Percentiles rank a stretch among this genome's conserved stretches.
Conservation (phyloP, 768 basidiomycete genomes). For the Lactarius indigo region DNA sequence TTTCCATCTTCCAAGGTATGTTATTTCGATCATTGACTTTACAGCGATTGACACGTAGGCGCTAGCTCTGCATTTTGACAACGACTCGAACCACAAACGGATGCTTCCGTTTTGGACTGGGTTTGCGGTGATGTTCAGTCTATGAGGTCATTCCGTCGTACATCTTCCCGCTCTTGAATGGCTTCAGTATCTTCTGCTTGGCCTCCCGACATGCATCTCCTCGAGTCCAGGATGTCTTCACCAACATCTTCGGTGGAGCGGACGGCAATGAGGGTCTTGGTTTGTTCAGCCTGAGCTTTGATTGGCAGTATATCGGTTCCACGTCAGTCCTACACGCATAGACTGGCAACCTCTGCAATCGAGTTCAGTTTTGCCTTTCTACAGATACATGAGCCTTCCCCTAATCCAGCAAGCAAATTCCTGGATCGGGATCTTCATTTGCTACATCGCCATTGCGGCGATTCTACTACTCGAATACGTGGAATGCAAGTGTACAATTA, state of each 20-base stretch:
- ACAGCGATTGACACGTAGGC: constrained; percentile 30
- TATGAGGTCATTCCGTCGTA: constrained; percentile 54
- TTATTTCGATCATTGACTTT: not conserved
- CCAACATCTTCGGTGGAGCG: constrained; percentile 63
- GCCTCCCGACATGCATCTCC: constrained; percentile 48
- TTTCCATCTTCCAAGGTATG: constrained; percentile 57
- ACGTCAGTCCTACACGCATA: constrained; percentile 18
- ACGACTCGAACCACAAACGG: constrained; percentile 42
- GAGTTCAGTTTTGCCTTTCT: not conserved
- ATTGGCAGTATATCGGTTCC: constrained; percentile 65
- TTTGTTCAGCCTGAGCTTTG: constrained; percentile 55
- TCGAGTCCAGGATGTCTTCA: constrained; percentile 46
- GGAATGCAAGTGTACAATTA: constrained; percentile 43
- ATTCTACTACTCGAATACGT: constrained; percentile 62
- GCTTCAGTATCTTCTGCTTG: constrained; percentile 58
- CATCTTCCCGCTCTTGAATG: constrained; percentile 62
- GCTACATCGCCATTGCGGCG: constrained; percentile 49
- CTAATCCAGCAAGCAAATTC: constrained; percentile 58
- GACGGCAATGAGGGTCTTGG: constrained; percentile 68
- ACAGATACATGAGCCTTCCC: constrained; percentile 46
- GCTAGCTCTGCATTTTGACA: constrained; percentile 50
- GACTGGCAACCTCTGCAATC: not conserved
- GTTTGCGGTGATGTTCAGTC: constrained; percentile 49
- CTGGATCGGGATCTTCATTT: constrained; percentile 51
- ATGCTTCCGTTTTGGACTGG: constrained; percentile 51